Conservation (phyloP, 331 rosid genomes). For the Rhamnella rubrinervis region DNA sequence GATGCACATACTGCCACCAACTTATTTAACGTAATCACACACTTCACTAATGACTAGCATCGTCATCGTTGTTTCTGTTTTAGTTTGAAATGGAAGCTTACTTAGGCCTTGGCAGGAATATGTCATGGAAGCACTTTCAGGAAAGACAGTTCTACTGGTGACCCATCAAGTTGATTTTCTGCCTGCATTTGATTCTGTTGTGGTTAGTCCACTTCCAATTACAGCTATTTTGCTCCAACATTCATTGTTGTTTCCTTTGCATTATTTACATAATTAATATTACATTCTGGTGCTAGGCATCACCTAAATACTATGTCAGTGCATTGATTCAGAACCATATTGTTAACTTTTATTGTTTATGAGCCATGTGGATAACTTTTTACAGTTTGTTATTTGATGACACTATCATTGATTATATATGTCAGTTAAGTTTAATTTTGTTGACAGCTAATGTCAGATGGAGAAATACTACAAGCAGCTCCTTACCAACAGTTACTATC, state of each 20-base stretch:
- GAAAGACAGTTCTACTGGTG: constrained; percentile 75
- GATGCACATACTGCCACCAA: constrained; percentile 90
- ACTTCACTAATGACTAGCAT: constrained; percentile 29
- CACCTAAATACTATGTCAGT: too few species aligned
- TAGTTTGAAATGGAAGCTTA: constrained; percentile 32
- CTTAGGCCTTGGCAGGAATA: constrained; percentile 56
- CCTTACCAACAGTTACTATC: constrained; percentile 56
- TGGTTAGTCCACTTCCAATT: constrained; percentile 52
- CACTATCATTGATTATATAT: too few species aligned
- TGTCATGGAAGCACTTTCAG: constrained; percentile 69
- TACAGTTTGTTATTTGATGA: too few species aligned
- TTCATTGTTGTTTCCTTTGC: constrained; percentile 42
- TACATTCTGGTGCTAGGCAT: too few species aligned
- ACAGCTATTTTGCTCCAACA: constrained; percentile 41
- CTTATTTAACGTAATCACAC: constrained; percentile 59
- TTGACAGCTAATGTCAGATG: constrained; percentile 72
- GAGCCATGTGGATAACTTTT: too few species aligned
- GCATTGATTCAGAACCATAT: too few species aligned
- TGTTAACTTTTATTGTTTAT: too few species aligned
- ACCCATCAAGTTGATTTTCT: constrained; percentile 97
- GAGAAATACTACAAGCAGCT: constrained; percentile 67
- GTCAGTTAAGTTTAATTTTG: too few species aligned
- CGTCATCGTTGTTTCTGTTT: background rate
- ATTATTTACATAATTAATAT: too few species aligned
- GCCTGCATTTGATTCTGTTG: constrained; percentile 69